Base-by-base conservation (phyloP, 371 early-diverging fungal genomes). In the Mortierella sp. region DNA sequence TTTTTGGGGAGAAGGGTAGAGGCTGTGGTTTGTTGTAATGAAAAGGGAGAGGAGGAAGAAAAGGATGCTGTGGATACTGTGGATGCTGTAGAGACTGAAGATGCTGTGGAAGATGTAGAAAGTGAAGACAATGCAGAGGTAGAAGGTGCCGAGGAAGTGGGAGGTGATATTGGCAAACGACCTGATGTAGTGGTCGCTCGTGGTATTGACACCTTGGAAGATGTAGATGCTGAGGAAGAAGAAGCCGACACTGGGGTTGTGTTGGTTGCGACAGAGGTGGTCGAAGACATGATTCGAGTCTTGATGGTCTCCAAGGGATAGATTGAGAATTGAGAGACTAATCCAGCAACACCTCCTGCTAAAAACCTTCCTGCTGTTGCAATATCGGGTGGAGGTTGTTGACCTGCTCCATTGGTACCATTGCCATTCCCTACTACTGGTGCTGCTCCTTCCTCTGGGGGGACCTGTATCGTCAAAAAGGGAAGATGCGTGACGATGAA, bases 291-390 rank as follows among this genome's bases (percentile, higher is more conserved):
- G 63, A 92, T 86, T 9, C 94, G 83, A 0, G 93, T 93, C 77
- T 94, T 93, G 60, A 93, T 67, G 0, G 92, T 92, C 56, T 94
- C 95, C 21, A 95, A 77, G 16, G 95, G 95, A 68, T 94, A 95
- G 64, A 95, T 93, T 46, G 87, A 82, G 63, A 90, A 90, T 73
- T 94, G 94, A 1, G 90, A 88, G 62, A 89, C 83, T 28, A 95
- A 82, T 55, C 95, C 95, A 48, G 91, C 94, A n/a, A 91, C 73
- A 46, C 93, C 94, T 70, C 95, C 94, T 25, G 94, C 93, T 26
- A 91, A 74, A 69, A 95, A 91, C 51, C 93, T 80, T 52, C 90
- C 90, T 9, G 84, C 83, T 0, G 90, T 86, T 21, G 89, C 87
- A 37, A 92, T 90, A 29, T 77, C 77, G 2, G 77, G 71, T 68